Evolutionary conservation across 2,329 filamentous ascomycete genomes (phyloP), one percentile per base, ranked within the genome.

Genomic region (Ceratocystis cubensis): DNA sequence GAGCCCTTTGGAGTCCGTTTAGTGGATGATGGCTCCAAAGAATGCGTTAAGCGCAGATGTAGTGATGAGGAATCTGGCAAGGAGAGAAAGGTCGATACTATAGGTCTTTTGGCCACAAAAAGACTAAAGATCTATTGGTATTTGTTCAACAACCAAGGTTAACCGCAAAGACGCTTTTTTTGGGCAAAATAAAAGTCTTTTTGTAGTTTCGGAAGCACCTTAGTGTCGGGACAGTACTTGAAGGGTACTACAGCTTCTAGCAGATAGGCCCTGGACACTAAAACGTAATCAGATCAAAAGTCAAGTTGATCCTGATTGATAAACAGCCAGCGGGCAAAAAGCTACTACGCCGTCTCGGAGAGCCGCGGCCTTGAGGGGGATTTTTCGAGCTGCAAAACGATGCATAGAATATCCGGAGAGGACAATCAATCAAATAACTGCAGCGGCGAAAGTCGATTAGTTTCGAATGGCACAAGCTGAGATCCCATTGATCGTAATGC

Each of bases 361-460:
- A 65, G 46, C 20, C 15, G 41, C 61, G 63, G 30, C 48, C 10
- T 33, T 44, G n/a, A 37, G 6, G 37, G 6, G 5, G 22, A 10
- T 3, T 50, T 13, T 7, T 10, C 22, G 7, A 53, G 10, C 22
- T 37, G 28, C 13, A 20, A 53, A 50, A 41, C 37, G 37, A 33
- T 33, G 46, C 22, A 41, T 33, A 50, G 46, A 53, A 48, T 37
- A 64, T 30, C 20, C 62, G 20, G 45, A 50, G 33, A 22, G 45
- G 61, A 37, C 30, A 68, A 66, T 68, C 61, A 68, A 56, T 68
- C 66, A 68, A 68, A 68, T 6, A 68, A 53, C 37, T 68, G 66
- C 50, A 68, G 57, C 10, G 64, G 66, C 37, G 66, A 66, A 33
- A 68, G 66, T 33, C 64, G 61, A 45, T 66, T 64, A 20, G 48